phyloP scores from a whole-genome alignment of 2,329 filamentous ascomycete genomes.

The Apiospora koreana region DNA sequence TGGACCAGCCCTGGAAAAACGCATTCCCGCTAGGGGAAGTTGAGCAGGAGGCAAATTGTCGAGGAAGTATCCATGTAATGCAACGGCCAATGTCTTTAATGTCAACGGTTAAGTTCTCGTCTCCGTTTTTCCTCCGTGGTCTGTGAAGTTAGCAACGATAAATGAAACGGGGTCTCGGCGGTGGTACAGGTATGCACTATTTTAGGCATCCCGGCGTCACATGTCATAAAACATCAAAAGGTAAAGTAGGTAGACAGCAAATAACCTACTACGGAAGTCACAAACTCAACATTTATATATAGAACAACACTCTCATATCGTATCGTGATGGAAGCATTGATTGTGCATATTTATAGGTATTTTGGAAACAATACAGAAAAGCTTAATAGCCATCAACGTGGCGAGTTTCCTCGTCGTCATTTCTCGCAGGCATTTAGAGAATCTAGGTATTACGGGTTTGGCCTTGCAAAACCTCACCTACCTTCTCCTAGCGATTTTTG shows the following conservation, averaged over 20 bases:
- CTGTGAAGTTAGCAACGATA: neutral
- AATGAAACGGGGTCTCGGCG: neutral
- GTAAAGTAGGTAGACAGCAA: neutral
- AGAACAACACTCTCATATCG: neutral
- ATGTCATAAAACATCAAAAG: neutral
- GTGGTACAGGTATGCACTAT: neutral
- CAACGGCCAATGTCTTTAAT: neutral
- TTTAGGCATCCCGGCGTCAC: neutral
- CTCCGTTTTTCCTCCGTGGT: neutral
- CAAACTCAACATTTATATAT: neutral
- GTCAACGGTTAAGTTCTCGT: neutral
- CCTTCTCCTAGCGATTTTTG: neutral
- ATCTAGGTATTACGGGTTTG: neutral
- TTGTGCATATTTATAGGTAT: neutral
- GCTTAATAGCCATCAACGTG: neutral
- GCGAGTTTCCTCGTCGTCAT: neutral
- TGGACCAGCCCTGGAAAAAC: constrained; percentile 1
- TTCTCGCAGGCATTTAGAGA: neutral
- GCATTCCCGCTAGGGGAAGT: neutral
- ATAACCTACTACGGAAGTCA: neutral
- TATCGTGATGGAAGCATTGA: neutral
- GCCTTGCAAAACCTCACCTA: neutral
- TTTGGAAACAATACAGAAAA: neutral
- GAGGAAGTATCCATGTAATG: neutral
- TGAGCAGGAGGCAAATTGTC: neutral